Percentiles rank a stretch among this genome's conserved stretches.
Evolutionary conservation across 345 rosid species (phyloP).

Genomic region (Sonneratia alba): DNA sequence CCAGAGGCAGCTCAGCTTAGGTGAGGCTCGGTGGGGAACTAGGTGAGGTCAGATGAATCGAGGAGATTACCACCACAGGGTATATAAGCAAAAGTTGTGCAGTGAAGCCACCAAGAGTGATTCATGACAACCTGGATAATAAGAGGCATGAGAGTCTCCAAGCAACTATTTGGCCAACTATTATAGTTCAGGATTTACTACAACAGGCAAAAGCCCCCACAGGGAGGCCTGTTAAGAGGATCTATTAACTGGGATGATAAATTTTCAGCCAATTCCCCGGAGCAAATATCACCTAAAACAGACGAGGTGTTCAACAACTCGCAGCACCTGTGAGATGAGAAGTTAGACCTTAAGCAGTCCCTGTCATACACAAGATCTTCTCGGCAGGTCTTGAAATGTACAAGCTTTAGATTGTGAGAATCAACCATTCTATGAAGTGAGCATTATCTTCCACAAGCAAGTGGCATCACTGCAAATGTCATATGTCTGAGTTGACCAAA

Average conservation of each 20-base stretch:
- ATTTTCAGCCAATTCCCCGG: background rate
- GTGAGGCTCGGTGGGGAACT: background rate
- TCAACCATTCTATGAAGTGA: background rate
- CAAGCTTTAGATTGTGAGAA: background rate
- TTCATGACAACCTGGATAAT: background rate
- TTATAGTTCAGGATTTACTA: background rate
- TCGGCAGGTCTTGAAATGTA: background rate
- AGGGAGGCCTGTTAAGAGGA: background rate
- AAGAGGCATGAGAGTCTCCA: background rate
- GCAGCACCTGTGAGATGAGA: background rate
- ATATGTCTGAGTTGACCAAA: conserved; percentile 4
- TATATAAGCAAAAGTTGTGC: background rate
- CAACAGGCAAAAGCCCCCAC: background rate
- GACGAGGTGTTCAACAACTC: background rate
- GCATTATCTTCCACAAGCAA: conserved; percentile 5
- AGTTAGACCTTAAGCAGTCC: background rate
- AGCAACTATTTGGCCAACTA: background rate
- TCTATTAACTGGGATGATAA: background rate
- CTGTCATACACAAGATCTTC: background rate
- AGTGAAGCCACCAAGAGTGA: background rate
- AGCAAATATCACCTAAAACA: background rate
- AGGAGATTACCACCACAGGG: background rate
- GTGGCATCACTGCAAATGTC: background rate
- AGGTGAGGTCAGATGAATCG: background rate
- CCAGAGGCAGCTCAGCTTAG: background rate